Evolutionary conservation across 805 yeast species (phyloP).

Genomic region (Nakazawaea ernobii): DNA sequence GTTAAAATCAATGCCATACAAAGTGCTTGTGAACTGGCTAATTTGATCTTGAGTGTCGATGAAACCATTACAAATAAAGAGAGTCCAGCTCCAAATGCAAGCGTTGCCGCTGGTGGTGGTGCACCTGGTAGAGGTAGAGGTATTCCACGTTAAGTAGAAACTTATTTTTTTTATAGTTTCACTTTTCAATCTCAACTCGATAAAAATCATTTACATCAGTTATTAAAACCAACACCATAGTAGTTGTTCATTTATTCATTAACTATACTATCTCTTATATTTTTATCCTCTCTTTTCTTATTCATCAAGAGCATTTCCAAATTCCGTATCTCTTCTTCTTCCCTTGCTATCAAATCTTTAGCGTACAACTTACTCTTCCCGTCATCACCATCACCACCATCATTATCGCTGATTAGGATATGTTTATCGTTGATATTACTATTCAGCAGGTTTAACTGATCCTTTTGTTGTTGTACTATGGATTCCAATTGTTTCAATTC

Average conservation of each 20-base stretch:
- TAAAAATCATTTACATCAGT: background rate
- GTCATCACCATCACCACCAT: conserved; percentile 9
- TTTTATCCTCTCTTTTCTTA: conserved; percentile 9
- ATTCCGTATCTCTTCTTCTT: conserved; percentile 38
- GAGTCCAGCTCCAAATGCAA: conserved; percentile 46
- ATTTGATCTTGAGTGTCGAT: conserved; percentile 88
- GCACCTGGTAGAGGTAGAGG: conserved; percentile 64
- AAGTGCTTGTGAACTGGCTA: conserved; percentile 96
- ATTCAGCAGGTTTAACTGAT: conserved; percentile 31
- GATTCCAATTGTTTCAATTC: conserved; percentile 38
- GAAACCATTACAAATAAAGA: conserved; percentile 82
- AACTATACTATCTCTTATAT: conserved; percentile 3
- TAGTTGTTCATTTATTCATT: background rate
- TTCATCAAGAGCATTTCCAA: conserved; percentile 33
- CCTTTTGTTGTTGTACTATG: conserved; percentile 36
- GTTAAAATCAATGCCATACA: conserved; percentile 91
- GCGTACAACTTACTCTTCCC: conserved; percentile 21
- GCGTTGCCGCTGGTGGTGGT: conserved; percentile 39
- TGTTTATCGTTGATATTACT: conserved; percentile 21
- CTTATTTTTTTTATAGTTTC: background rate
- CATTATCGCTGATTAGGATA: conserved; percentile 2
- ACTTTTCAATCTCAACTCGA: background rate
- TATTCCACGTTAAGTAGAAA: conserved; percentile 32
- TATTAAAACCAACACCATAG: background rate
- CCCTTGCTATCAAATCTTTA: conserved; percentile 35